These are phyloP conservation scores for Penicillium sp. DNA, from an alignment of 2,329 filamentous ascomycete genomes.

Conservation along the genomic window DNA sequence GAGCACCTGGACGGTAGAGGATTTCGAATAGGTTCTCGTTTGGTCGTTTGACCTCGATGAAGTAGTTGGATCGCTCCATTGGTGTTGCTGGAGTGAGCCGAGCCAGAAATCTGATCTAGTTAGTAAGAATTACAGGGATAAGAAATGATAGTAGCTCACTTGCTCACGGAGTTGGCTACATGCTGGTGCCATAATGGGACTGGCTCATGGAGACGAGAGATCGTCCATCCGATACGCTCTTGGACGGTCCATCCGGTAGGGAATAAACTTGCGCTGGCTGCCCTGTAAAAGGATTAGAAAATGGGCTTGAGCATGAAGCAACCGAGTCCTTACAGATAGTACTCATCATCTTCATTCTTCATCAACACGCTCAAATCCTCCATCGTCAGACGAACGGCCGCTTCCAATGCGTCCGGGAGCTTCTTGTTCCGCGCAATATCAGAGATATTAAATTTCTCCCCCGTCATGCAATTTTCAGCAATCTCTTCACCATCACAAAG, in stretches of 20 bases:
- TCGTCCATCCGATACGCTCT: constrained; percentile 46
- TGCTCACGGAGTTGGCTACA: constrained; percentile 40
- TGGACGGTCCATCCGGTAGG: constrained; percentile 49
- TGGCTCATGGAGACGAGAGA: constrained; percentile 44
- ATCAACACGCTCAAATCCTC: constrained; percentile 50
- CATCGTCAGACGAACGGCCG: constrained; percentile 46
- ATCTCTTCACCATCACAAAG: constrained; percentile 22
- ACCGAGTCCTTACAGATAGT: constrained; percentile 40
- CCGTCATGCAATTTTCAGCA: constrained; percentile 42
- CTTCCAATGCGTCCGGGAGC: constrained; percentile 44
- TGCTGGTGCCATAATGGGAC: constrained; percentile 49
- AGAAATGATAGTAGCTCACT: too few relatives aligned
- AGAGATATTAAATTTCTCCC: constrained; percentile 41
- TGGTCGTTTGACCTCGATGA: constrained; percentile 45
- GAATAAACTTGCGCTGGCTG: constrained; percentile 50
- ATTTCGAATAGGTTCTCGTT: constrained; percentile 36
- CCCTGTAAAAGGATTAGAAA: constrained; percentile 27
- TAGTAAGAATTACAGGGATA: too few relatives aligned
- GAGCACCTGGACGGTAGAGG: constrained; percentile 42
- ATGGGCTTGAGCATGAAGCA: too few relatives aligned
- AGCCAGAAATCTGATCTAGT: constrained; percentile 39
- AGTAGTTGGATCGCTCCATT: constrained; percentile 48
- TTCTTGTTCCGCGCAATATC: constrained; percentile 20
- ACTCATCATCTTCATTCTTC: constrained; percentile 43
- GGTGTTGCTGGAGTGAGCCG: constrained; percentile 41